phyloP scores from a whole-genome alignment of 352 stramenopile species.

The Pythium inflatum region DNA sequence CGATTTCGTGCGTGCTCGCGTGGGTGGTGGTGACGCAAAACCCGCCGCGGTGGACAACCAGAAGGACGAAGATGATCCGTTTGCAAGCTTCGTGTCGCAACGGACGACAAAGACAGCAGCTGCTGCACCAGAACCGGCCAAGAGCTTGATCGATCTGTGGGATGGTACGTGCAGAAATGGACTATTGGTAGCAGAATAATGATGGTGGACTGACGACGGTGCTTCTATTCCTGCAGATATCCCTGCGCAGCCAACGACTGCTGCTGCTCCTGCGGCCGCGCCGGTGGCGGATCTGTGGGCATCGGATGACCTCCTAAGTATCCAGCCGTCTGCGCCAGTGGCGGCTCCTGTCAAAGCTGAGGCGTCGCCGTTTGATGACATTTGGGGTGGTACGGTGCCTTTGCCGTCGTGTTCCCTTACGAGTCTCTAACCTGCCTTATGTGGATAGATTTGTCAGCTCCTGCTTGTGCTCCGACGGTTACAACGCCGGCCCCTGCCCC shows the following conservation, averaged over 20 bases:
- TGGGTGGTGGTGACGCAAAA: conserved; percentile 36
- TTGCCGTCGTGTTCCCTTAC: no score
- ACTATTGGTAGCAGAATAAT: no score
- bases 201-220: neutral
- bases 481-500: neutral
- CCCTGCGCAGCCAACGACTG: conserved; percentile 1
- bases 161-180: conserved; percentile 41
- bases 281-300: conserved; percentile 28
- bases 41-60: conserved; percentile 31
- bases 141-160: conserved; percentile 71
- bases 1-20: conserved; percentile 59
- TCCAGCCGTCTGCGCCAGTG: conserved; percentile 3
- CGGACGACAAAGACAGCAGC: conserved; percentile 39
- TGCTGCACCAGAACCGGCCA: conserved; percentile 33
- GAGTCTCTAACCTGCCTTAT: no score
- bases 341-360: conserved; percentile 7
- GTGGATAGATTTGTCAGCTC: neutral
- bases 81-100: conserved; percentile 65
- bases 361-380: conserved; percentile 24
- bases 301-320: conserved; percentile 12
- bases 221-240: conserved; percentile 24
- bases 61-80: conserved; percentile 60
- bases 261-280: neutral
- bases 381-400: conserved; percentile 19
- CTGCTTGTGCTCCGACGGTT: conserved; percentile 10